These are phyloP conservation scores for Naganishia antarctica DNA, from an alignment of 768 basidiomycete genomes.

Conservation along the genomic window DNA sequence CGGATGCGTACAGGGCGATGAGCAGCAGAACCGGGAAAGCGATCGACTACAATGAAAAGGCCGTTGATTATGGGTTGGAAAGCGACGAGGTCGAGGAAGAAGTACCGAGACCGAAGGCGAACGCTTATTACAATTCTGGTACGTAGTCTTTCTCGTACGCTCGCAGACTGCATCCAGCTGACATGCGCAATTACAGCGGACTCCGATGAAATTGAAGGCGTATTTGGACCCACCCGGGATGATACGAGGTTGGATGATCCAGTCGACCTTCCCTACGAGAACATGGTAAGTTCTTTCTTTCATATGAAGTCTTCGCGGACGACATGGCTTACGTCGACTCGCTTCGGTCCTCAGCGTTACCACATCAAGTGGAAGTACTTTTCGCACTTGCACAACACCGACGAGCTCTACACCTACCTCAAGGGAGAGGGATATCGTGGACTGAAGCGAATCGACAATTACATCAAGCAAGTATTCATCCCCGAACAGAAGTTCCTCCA, in stretches of 20 bases:
- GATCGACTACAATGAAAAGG: slow-evolving; percentile 43
- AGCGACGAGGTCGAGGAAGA: slow-evolving; percentile 30
- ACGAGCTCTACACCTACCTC: slow-evolving; percentile 92
- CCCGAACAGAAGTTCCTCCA: slow-evolving; percentile 68
- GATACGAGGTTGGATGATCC: slow-evolving; percentile 63
- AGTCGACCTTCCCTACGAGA: slow-evolving; percentile 78
- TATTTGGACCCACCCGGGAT: slow-evolving; percentile 79
- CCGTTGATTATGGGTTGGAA: slow-evolving; percentile 44
- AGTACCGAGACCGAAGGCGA: slow-evolving; percentile 31
- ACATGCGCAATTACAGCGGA: slow-evolving; percentile 8
- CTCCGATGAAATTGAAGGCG: slow-evolving; percentile 68
- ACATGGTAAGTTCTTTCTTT: slow-evolving; percentile 63
- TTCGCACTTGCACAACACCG: slow-evolving; percentile 98
- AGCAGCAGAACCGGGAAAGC: slow-evolving; percentile 24
- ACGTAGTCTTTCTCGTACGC: neutral
- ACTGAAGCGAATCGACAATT: slow-evolving; percentile 96
- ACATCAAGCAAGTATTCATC: slow-evolving; percentile 68
- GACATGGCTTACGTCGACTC: neutral
- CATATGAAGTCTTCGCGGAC: neutral
- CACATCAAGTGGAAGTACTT: slow-evolving; percentile 99
- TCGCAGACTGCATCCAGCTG: neutral
- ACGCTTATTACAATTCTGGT: slow-evolving; percentile 16
- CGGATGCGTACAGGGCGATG: slow-evolving; percentile 12
- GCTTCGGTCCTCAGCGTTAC: slow-evolving; percentile 65
- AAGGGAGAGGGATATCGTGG: slow-evolving; percentile 76